Evolutionary conservation across 75 land plant species (phyloP).

Genomic region (Cryptomeria japonica): DNA sequence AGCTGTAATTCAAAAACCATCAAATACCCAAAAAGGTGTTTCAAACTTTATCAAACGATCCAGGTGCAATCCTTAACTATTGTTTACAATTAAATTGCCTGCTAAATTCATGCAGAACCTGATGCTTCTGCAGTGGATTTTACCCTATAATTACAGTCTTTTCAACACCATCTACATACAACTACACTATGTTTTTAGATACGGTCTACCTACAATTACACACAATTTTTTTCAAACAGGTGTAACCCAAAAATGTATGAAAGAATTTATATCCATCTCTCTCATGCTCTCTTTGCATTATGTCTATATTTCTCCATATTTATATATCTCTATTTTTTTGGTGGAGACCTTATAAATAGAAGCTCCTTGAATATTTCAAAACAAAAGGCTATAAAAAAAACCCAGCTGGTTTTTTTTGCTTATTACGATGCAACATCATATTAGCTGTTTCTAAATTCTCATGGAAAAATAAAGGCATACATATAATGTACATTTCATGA

Average conservation of each 20-base stretch:
- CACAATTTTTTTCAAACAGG: background rate
- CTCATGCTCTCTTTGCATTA: background rate
- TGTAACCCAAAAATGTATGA: background rate
- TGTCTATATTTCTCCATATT: background rate
- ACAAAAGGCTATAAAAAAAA: background rate
- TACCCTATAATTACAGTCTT: background rate
- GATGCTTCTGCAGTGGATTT: background rate
- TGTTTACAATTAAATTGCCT: background rate
- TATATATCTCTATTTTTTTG: background rate
- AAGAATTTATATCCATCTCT: background rate
- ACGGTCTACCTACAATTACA: background rate
- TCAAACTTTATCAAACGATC: too few species aligned
- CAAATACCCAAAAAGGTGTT: too few species aligned
- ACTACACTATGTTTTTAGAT: background rate
- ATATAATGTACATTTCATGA: background rate
- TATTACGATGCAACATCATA: background rate
- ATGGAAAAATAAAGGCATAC: background rate
- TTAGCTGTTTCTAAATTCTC: background rate
- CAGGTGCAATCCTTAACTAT: background rate
- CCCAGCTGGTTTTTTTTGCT: background rate
- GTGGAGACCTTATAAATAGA: background rate
- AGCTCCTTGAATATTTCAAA: background rate
- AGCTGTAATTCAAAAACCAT: too few species aligned
- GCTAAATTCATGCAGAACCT: background rate
- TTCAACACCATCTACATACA: background rate